phyloP scores from a whole-genome alignment of 1,284 basidiomycete species.

The Ceratobasidium sp. region DNA sequence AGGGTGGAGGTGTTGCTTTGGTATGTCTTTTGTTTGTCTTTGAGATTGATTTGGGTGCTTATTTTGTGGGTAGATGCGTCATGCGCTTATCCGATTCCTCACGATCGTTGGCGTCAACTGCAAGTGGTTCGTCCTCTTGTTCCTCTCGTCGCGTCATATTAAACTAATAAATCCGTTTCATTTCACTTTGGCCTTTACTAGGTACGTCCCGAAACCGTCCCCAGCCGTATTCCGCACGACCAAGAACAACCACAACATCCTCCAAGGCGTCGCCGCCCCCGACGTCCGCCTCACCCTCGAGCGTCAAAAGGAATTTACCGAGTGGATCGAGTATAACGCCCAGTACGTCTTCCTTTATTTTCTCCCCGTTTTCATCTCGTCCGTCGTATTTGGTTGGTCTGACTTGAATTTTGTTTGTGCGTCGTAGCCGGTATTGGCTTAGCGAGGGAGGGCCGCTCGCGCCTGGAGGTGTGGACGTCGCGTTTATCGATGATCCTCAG shows the following conservation, averaged over 20 bases:
- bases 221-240: conserved; percentile 90
- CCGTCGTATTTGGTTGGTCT: too few relatives aligned
- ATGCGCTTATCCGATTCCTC: conserved; percentile 87
- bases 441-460: conserved; percentile 83
- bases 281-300: conserved; percentile 79
- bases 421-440: conserved; percentile 70
- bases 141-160: neutral
- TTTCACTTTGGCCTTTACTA: too few relatives aligned
- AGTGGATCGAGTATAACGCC: conserved; percentile 80
- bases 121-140: conserved; percentile 69
- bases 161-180: neutral
- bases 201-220: conserved; percentile 89
- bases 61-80: conserved; percentile 76
- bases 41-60: conserved; percentile 20
- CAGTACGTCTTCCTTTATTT: conserved; percentile 58
- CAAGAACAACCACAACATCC: conserved; percentile 90
- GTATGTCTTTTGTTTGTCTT: conserved; percentile 61
- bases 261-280: conserved; percentile 85
- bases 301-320: conserved; percentile 77
- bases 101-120: conserved; percentile 81
- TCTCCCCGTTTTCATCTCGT: too few relatives aligned
- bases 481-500: conserved; percentile 80
- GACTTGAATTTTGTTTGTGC: neutral
- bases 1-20: conserved; percentile 91
- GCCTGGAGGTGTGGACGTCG: conserved; percentile 82